These are phyloP conservation scores for Clavariopsis aquatica DNA, from an alignment of 495 filamentous ascomycete species.

Conservation along the genomic window DNA sequence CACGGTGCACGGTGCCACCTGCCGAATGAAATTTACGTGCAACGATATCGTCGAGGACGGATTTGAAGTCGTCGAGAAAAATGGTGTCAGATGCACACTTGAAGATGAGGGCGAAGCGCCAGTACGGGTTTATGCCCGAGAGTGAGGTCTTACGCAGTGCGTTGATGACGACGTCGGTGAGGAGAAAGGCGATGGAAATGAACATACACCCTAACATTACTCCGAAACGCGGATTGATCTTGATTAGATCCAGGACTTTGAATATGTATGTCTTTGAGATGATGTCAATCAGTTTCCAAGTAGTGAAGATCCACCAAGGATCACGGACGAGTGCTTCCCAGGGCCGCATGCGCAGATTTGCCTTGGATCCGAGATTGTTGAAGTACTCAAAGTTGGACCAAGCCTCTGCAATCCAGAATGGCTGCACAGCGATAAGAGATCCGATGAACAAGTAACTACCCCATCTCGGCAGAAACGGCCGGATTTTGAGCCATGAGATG, in stretches of 20 bases:
- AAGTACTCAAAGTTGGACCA: slow-evolving; percentile 37
- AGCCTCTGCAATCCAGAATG: slow-evolving; percentile 32
- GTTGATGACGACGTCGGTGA: slow-evolving; percentile 30
- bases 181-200: slow-evolving; percentile 28
- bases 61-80: slow-evolving; percentile 39
- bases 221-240: slow-evolving; percentile 29
- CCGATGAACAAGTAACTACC: slow-evolving; percentile 27
- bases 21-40: slow-evolving; percentile 5
- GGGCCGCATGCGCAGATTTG: slow-evolving; percentile 23
- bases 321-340: slow-evolving; percentile 34
- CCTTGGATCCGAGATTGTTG: slow-evolving; percentile 23
- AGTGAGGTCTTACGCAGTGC: slow-evolving; percentile 13
- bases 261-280: slow-evolving; percentile 29
- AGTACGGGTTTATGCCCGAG: slow-evolving; percentile 36
- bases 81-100: slow-evolving; percentile 38
- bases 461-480: slow-evolving; percentile 33
- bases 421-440: slow-evolving; percentile 20
- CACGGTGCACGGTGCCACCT: slow-evolving; percentile 15
- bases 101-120: slow-evolving; percentile 36
- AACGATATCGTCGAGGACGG: slow-evolving; percentile 33
- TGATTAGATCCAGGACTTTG: slow-evolving; percentile 17
- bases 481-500: slow-evolving; percentile 36
- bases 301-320: slow-evolving; percentile 39
- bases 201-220: slow-evolving; percentile 35
- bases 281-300: slow-evolving; percentile 23